These are phyloP conservation scores for Cyclotella sp. DNA, from an alignment of 108 stramenopile species.

Conservation along the genomic window DNA sequence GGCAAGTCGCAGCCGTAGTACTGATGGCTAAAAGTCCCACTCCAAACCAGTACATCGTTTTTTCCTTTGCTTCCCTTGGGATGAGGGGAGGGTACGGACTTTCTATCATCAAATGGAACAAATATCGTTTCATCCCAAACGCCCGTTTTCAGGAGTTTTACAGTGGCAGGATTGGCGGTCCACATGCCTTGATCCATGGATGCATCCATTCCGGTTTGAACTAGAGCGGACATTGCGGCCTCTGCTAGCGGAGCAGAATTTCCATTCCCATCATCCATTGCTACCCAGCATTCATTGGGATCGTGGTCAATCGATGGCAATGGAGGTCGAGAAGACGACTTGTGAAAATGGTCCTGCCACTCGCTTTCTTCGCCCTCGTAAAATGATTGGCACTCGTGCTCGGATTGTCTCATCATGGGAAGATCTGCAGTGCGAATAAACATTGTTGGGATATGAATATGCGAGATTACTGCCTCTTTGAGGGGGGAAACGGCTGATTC, in stretches of 20 bases:
- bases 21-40: constrained; percentile 62
- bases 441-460: constrained; percentile 16
- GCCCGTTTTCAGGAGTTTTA: constrained; percentile 44
- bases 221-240: constrained; percentile 61
- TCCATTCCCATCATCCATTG: constrained; percentile 66
- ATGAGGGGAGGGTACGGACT: constrained; percentile 24
- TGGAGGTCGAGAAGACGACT: constrained; percentile 65
- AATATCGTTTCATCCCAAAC: constrained; percentile 37
- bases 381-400: constrained; percentile 5
- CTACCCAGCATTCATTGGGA: constrained; percentile 75
- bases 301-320: constrained; percentile 61
- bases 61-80: constrained; percentile 44
- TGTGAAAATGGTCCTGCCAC: constrained; percentile 47
- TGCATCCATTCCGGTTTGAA: constrained; percentile 52
- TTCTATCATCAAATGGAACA: constrained; percentile 17
- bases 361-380: constrained; percentile 20
- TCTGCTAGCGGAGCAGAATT: constrained; percentile 69
- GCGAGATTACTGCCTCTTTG: constrained; percentile 3
- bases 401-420: constrained; percentile 32
- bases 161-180: constrained; percentile 56
- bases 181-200: constrained; percentile 63
- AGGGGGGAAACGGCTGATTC: not conserved
- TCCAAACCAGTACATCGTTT: constrained; percentile 68
- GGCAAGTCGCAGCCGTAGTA: constrained; percentile 80
- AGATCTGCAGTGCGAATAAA: constrained; percentile 52